Percentiles rank a stretch among this genome's conserved stretches.
phyloP scores from a whole-genome alignment of 768 basidiomycete genomes.

The Naganishia antarctica region DNA sequence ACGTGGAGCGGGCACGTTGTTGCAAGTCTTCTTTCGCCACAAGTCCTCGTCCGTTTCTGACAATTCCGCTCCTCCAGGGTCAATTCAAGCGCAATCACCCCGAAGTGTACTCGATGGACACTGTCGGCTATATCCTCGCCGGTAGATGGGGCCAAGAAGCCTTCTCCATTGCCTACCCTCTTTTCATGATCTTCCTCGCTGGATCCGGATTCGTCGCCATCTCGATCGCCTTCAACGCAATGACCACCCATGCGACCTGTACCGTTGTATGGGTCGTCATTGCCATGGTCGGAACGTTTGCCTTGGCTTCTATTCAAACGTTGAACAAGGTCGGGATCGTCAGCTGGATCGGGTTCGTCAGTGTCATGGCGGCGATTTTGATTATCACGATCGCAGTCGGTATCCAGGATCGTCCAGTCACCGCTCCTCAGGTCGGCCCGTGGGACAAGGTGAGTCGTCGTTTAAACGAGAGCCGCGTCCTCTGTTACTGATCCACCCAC shows the following conservation, averaged over 20 bases:
- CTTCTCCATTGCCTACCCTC: conserved; percentile 35
- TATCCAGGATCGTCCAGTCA: conserved; percentile 26
- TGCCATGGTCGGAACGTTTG: conserved; percentile 24
- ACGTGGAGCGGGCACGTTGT: conserved; percentile 26
- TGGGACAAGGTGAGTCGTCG: conserved; percentile 27
- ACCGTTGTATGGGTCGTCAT: conserved; percentile 43
- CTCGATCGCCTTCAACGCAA: conserved; percentile 39
- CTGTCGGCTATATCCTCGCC: conserved; percentile 34
- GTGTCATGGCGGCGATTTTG: conserved; percentile 27
- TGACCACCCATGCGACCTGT: conserved; percentile 37
- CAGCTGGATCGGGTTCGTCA: conserved; percentile 28
- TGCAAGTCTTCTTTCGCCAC: no score
- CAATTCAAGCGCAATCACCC: conserved; percentile 38
- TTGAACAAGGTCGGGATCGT: conserved; percentile 30
- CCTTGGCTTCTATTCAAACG: conserved; percentile 30
- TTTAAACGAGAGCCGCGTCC: no score
- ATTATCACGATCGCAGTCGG: conserved; percentile 31
- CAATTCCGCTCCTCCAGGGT: conserved; percentile 33
- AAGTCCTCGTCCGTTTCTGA: no score
- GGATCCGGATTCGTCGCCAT: conserved; percentile 36
- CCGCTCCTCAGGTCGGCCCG: conserved; percentile 26
- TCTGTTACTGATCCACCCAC: no score
- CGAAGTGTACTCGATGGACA: conserved; percentile 35
- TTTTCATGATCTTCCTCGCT: conserved; percentile 38
- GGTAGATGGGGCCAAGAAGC: conserved; percentile 35